phyloP scores from a whole-genome alignment of 2,329 filamentous ascomycete species.

The Septoria linicola region DNA sequence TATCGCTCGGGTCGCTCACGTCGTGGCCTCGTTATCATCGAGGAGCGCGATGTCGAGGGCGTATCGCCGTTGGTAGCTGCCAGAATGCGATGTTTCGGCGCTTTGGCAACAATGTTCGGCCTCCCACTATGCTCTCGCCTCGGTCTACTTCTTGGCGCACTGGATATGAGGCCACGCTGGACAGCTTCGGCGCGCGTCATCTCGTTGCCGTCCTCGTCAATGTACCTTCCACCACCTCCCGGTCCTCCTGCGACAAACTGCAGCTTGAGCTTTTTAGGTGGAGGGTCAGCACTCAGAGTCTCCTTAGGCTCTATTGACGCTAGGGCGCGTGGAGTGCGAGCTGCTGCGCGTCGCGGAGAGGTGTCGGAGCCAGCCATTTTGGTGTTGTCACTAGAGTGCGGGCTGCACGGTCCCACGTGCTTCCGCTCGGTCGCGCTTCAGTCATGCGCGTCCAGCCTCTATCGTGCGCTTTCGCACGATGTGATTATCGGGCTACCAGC shows the following conservation, averaged over 20 bases:
- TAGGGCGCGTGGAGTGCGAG: constrained; percentile 32
- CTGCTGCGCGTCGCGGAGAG: constrained; percentile 32
- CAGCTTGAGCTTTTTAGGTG: constrained; percentile 48
- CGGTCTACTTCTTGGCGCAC: constrained; percentile 7
- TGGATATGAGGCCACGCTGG: constrained; percentile 36
- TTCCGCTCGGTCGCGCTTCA: constrained; percentile 7
- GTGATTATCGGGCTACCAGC: background rate
- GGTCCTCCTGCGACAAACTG: constrained; percentile 82
- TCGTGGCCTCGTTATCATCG: constrained; percentile 34
- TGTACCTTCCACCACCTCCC: constrained; percentile 79
- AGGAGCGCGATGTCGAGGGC: constrained; percentile 26
- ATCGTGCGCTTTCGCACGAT: background rate
- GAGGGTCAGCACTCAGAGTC: constrained; percentile 38
- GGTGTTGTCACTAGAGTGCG: constrained; percentile 12
- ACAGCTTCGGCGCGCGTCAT: constrained; percentile 47
- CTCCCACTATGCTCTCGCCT: constrained; percentile 1
- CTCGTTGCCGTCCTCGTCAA: constrained; percentile 68
- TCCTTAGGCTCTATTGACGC: constrained; percentile 35
- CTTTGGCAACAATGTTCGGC: constrained; percentile 15
- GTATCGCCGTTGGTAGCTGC: constrained; percentile 6
- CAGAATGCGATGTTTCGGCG: constrained; percentile 3
- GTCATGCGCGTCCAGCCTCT: background rate
- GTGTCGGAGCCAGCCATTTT: constrained; percentile 31
- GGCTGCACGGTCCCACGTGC: background rate
- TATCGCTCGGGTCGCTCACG: constrained; percentile 35